Evolutionary conservation across 768 basidiomycete species (phyloP), one percentile per base, ranked within the genome.

Genomic region (Dendrothele bispora): DNA sequence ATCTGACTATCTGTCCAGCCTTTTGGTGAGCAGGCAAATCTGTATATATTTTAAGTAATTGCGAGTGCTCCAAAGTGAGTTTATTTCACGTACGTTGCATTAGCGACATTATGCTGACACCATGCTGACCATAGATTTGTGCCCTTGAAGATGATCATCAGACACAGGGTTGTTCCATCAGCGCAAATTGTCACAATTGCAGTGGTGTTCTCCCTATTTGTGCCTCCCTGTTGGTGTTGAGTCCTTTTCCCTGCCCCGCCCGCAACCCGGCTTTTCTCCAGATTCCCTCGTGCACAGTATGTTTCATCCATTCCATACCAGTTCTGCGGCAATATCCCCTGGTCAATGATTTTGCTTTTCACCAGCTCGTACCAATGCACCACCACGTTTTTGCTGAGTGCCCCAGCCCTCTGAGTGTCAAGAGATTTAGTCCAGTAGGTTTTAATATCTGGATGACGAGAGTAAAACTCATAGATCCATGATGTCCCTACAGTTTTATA

Each of bases 271-370:
- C 69, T 57, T 2, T 40, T 52, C 0, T 65, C 65, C 18, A 49
- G 24, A 36, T 66, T 52, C 7, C 52, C 48, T 17, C 64, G 50
- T 18, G 61, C 57, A 34, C 67, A 60, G 5, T 67, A 66, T 29
- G 60, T 69, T 52, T 74, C 64, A 49, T 74, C 71, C 64, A 69
- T 71, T 14, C 60, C 65, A 55, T 71, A 75, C 3, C 65, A 51
- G 39, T 65, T 43, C 25, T 61, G 34, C 2, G 46, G 48, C 17
- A 26, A 28, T 7, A 66, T 60, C 6, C 55, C 54, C n/a, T 48
- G 15, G 7, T 60, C 53, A 3, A 63, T 49, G 12, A 61, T 22
- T 8, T 51, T 36, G 18, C 59, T 37, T 43, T 69, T 53, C n/a
- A 71, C 46, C 14, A 72, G 52, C 4, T 62, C 46, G 43, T 64